These are phyloP conservation scores for Penicillium soppii DNA, from an alignment of 495 filamentous ascomycete genomes.

Conservation along the genomic window DNA sequence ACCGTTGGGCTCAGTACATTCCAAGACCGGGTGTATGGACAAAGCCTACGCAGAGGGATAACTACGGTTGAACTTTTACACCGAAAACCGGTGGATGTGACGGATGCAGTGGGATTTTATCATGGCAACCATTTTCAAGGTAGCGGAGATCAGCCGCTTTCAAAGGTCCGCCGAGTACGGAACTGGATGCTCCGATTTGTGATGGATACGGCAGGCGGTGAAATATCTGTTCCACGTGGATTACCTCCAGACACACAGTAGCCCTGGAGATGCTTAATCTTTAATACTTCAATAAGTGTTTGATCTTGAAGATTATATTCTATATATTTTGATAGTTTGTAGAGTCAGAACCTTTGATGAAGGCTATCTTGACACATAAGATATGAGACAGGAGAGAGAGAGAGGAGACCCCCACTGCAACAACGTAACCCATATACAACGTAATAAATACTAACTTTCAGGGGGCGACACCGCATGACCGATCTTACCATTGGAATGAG, in stretches of 20 bases:
- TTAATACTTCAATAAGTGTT: too few species aligned
- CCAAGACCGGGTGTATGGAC: slow-evolving; percentile 72
- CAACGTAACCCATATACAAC: too few species aligned
- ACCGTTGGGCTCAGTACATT: slow-evolving; percentile 78
- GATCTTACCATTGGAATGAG: slow-evolving; percentile 12
- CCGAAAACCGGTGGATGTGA: slow-evolving; percentile 39
- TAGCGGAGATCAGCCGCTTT: slow-evolving; percentile 49
- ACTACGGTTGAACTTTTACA: slow-evolving; percentile 72
- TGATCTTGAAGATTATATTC: too few species aligned
- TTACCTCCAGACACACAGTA: slow-evolving; percentile 54
- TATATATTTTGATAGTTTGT: too few species aligned
- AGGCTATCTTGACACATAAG: too few species aligned
- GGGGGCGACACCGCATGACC: slow-evolving; percentile 26
- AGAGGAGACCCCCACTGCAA: slow-evolving; percentile 10
- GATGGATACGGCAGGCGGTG: slow-evolving; percentile 41
- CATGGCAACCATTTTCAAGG: slow-evolving; percentile 11
- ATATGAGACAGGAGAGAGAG: not conserved
- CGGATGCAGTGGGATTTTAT: slow-evolving; percentile 41
- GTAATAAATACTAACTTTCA: not conserved
- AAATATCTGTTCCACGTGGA: slow-evolving; percentile 31
- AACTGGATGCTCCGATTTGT: slow-evolving; percentile 78
- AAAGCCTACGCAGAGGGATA: slow-evolving; percentile 65
- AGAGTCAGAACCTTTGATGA: too few species aligned
- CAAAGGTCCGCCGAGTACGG: slow-evolving; percentile 65
- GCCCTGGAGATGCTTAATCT: too few species aligned